Evolutionary conservation across 345 rosid species (phyloP).

Genomic region (Camelina sativa): DNA sequence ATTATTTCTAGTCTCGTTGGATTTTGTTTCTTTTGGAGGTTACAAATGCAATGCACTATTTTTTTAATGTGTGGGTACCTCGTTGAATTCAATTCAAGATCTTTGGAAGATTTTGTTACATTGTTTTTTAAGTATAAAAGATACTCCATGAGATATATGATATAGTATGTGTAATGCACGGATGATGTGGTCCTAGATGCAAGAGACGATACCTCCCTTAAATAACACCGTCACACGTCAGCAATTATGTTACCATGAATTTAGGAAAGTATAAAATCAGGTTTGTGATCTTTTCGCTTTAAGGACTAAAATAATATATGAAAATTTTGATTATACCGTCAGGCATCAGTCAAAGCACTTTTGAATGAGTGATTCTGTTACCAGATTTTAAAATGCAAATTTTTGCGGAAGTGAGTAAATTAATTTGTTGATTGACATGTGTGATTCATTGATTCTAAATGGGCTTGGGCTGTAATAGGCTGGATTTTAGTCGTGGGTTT

Average conservation of each 20-base stretch:
- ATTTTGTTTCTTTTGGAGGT: constrained; percentile 31
- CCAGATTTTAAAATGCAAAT: neutral
- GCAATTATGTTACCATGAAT: constrained; percentile 38
- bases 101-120: constrained; percentile 39
- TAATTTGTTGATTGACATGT: neutral
- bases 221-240: constrained; percentile 39
- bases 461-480: constrained; percentile 5
- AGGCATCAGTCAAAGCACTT: neutral
- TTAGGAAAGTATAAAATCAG: constrained; percentile 6
- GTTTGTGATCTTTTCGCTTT: constrained; percentile 1
- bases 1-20: neutral
- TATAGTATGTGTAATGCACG: neutral
- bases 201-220: constrained; percentile 39
- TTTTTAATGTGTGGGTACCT: constrained; percentile 19
- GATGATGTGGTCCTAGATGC: constrained; percentile 32
- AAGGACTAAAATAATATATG: neutral
- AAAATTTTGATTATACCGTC: neutral
- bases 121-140: neutral
- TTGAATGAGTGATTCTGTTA: neutral
- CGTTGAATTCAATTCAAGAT: constrained; percentile 38
- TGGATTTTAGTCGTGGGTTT: neutral
- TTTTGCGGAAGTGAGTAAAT: neutral
- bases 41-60: constrained; percentile 9
- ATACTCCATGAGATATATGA: neutral
- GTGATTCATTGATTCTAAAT: neutral